phyloP scores from a whole-genome alignment of 257 asterid genomes.

The Gentiana dahurica region DNA sequence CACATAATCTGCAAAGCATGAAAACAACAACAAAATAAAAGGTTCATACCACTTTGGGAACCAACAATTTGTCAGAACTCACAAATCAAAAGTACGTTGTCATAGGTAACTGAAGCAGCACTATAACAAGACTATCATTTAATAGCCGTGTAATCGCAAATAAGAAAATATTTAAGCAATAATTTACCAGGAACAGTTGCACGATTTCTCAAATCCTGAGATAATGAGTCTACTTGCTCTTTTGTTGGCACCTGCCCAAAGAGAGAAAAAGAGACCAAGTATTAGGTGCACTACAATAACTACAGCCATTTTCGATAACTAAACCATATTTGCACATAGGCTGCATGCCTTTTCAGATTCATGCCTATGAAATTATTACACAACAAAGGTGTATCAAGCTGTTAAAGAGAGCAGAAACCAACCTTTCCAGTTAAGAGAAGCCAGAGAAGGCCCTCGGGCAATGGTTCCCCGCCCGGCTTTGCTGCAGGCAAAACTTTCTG shows the following conservation, averaged over 20 bases:
- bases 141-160: not conserved
- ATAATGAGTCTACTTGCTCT: conserved; percentile 79
- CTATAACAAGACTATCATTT: too few relatives aligned
- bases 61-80: too few relatives aligned
- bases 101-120: too few relatives aligned
- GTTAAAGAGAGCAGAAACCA: conserved; percentile 7
- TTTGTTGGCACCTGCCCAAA: conserved; percentile 75
- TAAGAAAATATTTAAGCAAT: conserved; percentile 16
- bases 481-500: conserved; percentile 86
- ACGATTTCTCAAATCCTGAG: conserved; percentile 82
- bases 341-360: too few relatives aligned
- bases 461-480: conserved; percentile 89
- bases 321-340: too few relatives aligned
- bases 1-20: conserved; percentile 57
- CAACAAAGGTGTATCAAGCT: too few relatives aligned
- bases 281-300: not conserved
- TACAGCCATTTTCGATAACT: too few relatives aligned
- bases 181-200: conserved; percentile 77
- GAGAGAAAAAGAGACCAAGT: not conserved
- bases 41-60: too few relatives aligned
- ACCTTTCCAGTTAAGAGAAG: conserved; percentile 97
- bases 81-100: too few relatives aligned
- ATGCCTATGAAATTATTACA: too few relatives aligned
- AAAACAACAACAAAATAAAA: too few relatives aligned
- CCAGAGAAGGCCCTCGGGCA: conserved; percentile 99